These are phyloP conservation scores for Trichothecium roseum DNA, from an alignment of 2,329 filamentous ascomycete genomes.

Conservation along the genomic window DNA sequence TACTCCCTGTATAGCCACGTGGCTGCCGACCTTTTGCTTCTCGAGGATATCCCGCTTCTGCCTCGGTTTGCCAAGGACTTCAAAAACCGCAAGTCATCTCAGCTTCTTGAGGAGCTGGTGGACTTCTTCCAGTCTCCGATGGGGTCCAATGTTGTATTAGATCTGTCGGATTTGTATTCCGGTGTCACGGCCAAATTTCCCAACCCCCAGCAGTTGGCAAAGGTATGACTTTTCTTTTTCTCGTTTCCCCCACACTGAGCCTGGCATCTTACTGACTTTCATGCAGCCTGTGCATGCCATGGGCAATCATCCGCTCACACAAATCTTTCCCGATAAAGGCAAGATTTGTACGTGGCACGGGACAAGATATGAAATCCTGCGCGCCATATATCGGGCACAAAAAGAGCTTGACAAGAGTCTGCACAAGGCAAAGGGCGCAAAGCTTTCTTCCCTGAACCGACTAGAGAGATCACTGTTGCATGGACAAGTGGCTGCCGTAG, in stretches of 20 bases:
- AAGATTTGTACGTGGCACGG: slow-evolving; percentile 36
- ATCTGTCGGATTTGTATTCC: slow-evolving; percentile 25
- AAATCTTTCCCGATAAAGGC: slow-evolving; percentile 26
- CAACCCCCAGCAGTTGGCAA: too few relatives aligned
- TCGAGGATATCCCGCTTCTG: slow-evolving; percentile 36
- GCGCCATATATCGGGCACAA: slow-evolving; percentile 31
- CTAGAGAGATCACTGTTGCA: slow-evolving; percentile 50
- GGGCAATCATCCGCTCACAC: slow-evolving; percentile 43
- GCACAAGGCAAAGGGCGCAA: slow-evolving; percentile 30
- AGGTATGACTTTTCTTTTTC: too few relatives aligned
- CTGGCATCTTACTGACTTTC: too few relatives aligned
- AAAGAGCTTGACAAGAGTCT: slow-evolving; percentile 30
- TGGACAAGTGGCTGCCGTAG: slow-evolving; percentile 41
- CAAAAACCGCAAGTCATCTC: too few relatives aligned
- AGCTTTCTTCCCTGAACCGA: slow-evolving; percentile 45
- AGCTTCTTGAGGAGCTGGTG: slow-evolving; percentile 13
- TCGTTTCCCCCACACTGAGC: too few relatives aligned
- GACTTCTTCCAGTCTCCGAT: slow-evolving; percentile 19
- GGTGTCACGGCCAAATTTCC: neutral
- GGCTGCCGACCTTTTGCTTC: slow-evolving; percentile 7
- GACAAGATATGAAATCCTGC: slow-evolving; percentile 38
- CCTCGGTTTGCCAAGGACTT: neutral
- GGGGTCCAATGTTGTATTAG: slow-evolving; percentile 17
- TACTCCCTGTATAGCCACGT: neutral
- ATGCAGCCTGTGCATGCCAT: slow-evolving; percentile 47